Evolutionary conservation across 192 early-diverging fungal species (phyloP).

Genomic region (Cetraspora pellucida): DNA sequence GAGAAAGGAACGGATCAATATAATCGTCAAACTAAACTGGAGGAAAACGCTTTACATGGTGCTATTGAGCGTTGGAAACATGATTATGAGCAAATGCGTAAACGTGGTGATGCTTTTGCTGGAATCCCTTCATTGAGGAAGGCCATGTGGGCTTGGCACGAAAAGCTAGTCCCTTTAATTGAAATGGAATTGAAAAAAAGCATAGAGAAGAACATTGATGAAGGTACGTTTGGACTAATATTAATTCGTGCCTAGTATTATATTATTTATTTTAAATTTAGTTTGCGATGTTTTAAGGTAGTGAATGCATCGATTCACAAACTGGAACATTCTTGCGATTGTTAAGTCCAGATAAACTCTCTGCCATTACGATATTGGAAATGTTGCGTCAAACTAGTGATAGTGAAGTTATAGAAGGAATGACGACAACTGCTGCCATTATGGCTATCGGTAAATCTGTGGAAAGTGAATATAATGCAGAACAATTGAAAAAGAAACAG

Average conservation of each 20-base stretch:
- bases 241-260: background rate
- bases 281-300: no score
- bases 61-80: constrained; percentile 69
- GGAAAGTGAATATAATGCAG: constrained; percentile 81
- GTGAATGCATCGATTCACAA: constrained; percentile 40
- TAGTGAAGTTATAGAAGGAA: constrained; percentile 53
- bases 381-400: constrained; percentile 65
- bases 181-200: constrained; percentile 66
- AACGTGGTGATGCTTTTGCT: constrained; percentile 60
- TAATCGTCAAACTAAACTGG: constrained; percentile 78
- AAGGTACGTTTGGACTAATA: constrained; percentile 23
- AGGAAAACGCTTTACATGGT: constrained; percentile 77
- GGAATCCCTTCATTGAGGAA: constrained; percentile 55
- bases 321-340: constrained; percentile 69
- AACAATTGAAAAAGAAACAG: constrained; percentile 70
- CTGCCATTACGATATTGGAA: constrained; percentile 84
- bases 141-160: constrained; percentile 76
- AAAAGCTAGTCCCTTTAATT: constrained; percentile 67
- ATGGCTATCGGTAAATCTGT: constrained; percentile 73
- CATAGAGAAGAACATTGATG: constrained; percentile 32
- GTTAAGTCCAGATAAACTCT: constrained; percentile 71
- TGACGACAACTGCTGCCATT: constrained; percentile 59
- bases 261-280: background rate
- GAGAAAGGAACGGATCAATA: constrained; percentile 60
- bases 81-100: constrained; percentile 53